Conservation (phyloP, 345 rosid genomes). For the Erucastrum elatum region DNA sequence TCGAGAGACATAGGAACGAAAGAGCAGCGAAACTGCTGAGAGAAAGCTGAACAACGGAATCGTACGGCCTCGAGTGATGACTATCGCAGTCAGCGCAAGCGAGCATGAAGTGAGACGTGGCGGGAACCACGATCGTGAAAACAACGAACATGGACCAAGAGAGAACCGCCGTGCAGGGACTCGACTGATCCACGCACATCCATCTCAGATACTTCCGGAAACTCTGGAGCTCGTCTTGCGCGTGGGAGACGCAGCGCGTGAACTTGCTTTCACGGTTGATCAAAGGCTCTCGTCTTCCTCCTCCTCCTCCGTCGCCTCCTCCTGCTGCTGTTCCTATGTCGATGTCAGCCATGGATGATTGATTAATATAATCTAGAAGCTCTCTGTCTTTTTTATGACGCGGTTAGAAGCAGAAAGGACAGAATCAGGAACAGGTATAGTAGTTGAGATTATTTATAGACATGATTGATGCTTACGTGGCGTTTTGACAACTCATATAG, state of each 20-base stretch:
- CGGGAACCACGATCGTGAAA: constrained; percentile 65
- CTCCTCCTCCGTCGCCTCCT: background rate
- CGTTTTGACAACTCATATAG: background rate
- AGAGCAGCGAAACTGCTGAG: constrained; percentile 67
- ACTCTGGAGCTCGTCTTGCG: constrained; percentile 73
- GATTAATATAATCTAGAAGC: too few species aligned
- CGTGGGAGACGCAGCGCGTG: constrained; percentile 54
- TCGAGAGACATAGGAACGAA: constrained; percentile 67
- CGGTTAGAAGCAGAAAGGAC: background rate
- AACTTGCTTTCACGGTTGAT: constrained; percentile 40
- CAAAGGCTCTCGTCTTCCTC: constrained; percentile 35
- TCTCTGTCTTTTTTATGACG: constrained; percentile 22
- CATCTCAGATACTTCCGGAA: constrained; percentile 74
- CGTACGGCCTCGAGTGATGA: constrained; percentile 67
- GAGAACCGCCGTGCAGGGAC: constrained; percentile 47
- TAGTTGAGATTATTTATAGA: constrained; percentile 31
- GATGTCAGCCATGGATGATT: background rate
- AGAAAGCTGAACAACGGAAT: constrained; percentile 74
- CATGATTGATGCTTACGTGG: constrained; percentile 12
- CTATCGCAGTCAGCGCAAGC: constrained; percentile 75
- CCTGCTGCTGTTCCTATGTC: background rate
- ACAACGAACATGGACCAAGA: constrained; percentile 76
- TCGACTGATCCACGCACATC: constrained; percentile 95
- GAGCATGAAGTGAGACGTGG: constrained; percentile 66
- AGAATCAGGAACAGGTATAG: constrained; percentile 23